Percentiles rank a stretch among this genome's conserved stretches.
These are phyloP conservation scores for Pseudofabraea citricarpa DNA, from an alignment of 2,329 filamentous ascomycete genomes.

Conservation along the genomic window DNA sequence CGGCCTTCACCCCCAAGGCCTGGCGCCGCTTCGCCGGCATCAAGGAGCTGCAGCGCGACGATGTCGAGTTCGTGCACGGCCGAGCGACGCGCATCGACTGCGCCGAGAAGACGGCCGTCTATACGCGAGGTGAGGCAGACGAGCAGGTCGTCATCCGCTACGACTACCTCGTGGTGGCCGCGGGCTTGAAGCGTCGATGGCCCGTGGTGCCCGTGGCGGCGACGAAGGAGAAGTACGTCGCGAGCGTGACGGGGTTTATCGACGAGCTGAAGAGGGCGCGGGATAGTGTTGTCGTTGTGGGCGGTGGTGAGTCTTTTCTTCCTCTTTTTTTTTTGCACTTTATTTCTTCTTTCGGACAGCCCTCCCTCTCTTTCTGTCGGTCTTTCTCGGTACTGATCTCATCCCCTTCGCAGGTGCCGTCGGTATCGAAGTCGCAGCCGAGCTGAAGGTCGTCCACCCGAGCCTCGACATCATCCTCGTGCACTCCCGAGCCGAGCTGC, in stretches of 20 bases:
- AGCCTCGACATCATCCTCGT: slow-evolving; percentile 63
- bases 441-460: slow-evolving; percentile 65
- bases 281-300: slow-evolving; percentile 62
- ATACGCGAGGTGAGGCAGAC: neutral
- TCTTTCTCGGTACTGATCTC: neutral
- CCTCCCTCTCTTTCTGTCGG: too few species aligned
- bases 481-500: slow-evolving; percentile 63
- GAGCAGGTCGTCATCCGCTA: slow-evolving; percentile 37
- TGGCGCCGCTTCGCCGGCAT: slow-evolving; percentile 68
- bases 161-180: slow-evolving; percentile 68
- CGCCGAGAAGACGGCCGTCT: slow-evolving; percentile 47
- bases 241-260: slow-evolving; percentile 57
- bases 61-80: slow-evolving; percentile 61
- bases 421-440: slow-evolving; percentile 74
- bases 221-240: slow-evolving; percentile 56
- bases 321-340: too few species aligned
- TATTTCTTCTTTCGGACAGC: too few species aligned
- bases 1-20: slow-evolving; percentile 56
- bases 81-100: slow-evolving; percentile 56
- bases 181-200: slow-evolving; percentile 64
- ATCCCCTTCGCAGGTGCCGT: slow-evolving; percentile 55
- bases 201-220: slow-evolving; percentile 67
- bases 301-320: slow-evolving; percentile 46
- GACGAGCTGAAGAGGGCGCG: slow-evolving; percentile 43
- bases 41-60: slow-evolving; percentile 57